phyloP scores from a whole-genome alignment of 2,329 filamentous ascomycete genomes.

The Emericellopsis atlantica region DNA sequence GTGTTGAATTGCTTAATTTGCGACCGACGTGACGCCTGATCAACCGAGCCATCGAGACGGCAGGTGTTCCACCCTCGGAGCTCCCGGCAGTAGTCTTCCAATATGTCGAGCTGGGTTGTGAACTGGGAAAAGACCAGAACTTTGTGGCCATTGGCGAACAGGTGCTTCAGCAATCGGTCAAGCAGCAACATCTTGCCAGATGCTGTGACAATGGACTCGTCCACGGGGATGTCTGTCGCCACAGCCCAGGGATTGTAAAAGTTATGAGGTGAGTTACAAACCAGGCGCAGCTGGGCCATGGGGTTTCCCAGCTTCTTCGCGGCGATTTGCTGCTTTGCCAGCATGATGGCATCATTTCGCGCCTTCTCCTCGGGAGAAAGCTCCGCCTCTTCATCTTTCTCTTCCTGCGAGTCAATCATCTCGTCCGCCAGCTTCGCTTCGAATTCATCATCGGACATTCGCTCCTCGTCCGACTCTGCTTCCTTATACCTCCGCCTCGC shows the following conservation, averaged over 20 bases:
- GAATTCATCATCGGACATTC: constrained; percentile 71
- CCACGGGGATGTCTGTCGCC: constrained; percentile 45
- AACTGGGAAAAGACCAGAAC: constrained; percentile 96
- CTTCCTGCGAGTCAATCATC: constrained; percentile 27
- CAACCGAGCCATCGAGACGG: constrained; percentile 81
- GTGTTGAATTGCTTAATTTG: constrained; percentile 66
- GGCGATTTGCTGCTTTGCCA: constrained; percentile 79
- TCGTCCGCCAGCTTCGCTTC: constrained; percentile 64
- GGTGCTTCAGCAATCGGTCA: constrained; percentile 66
- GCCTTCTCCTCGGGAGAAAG: constrained; percentile 48
- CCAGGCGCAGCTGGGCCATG: constrained; percentile 79
- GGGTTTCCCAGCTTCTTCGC: constrained; percentile 90
- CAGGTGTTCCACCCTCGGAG: constrained; percentile 71
- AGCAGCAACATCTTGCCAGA: constrained; percentile 95
- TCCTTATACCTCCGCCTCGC: constrained; percentile 36
- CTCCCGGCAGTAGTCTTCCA: constrained; percentile 72
- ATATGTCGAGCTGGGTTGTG: constrained; percentile 81
- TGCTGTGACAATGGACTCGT: constrained; percentile 72
- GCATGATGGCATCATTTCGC: constrained; percentile 53
- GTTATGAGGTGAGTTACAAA: constrained; percentile 89
- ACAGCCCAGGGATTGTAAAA: constrained; percentile 85
- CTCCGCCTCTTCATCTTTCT: constrained; percentile 13
- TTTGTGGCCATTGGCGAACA: constrained; percentile 70
- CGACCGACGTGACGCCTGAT: constrained; percentile 56
- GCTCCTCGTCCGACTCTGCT: constrained; percentile 45